phyloP scores from a whole-genome alignment of 768 basidiomycete genomes.

The Dioszegia hungarica region DNA sequence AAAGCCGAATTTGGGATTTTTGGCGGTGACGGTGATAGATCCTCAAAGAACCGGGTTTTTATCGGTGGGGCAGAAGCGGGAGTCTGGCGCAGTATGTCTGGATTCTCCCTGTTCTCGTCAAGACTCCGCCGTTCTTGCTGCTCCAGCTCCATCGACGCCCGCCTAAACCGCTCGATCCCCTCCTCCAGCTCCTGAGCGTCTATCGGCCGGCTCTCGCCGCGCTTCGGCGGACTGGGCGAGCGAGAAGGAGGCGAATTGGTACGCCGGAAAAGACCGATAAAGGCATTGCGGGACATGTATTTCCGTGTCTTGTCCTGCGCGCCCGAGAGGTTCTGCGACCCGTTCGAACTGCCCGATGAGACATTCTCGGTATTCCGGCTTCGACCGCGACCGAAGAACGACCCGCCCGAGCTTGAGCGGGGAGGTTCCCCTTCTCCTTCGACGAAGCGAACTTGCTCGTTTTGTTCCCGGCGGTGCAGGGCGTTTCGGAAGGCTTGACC shows the following conservation, averaged over 20 bases:
- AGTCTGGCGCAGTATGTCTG: not conserved
- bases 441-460: not conserved
- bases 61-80: slow-evolving; percentile 34
- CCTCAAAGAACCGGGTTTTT: slow-evolving; percentile 39
- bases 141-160: slow-evolving; percentile 35
- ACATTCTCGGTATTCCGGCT: not conserved
- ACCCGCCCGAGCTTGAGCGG: not conserved
- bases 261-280: slow-evolving; percentile 30
- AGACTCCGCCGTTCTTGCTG: slow-evolving; percentile 10
- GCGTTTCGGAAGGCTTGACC: slow-evolving; percentile 41
- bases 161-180: slow-evolving; percentile 32
- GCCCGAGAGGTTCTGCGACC: not conserved
- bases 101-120: not conserved
- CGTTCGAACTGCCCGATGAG: not conserved
- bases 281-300: slow-evolving; percentile 26
- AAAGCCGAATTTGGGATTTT: slow-evolving; percentile 1
- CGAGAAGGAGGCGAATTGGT: slow-evolving; percentile 38
- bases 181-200: slow-evolving; percentile 36
- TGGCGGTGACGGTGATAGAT: slow-evolving; percentile 5
- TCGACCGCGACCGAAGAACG: slow-evolving; percentile 1
- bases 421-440: not conserved
- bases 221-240: slow-evolving; percentile 33
- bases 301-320: slow-evolving; percentile 9
- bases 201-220: slow-evolving; percentile 18
- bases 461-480: slow-evolving; percentile 22